Base-by-base conservation (phyloP, 768 basidiomycete genomes). In the Dacryopinax primogenitus region DNA sequence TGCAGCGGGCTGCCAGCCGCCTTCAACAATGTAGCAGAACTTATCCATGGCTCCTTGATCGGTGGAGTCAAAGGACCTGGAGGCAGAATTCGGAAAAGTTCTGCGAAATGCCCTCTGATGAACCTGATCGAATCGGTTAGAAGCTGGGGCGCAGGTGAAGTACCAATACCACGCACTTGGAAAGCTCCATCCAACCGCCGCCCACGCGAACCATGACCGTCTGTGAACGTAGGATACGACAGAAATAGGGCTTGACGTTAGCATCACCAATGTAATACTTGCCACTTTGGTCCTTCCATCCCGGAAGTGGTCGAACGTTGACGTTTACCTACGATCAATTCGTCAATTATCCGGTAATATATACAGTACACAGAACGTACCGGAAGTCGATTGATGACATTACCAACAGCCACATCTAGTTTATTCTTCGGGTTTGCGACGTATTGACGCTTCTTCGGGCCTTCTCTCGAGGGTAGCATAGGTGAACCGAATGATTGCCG, bases 141-240 rank as follows among this genome's bases (percentile, higher is more conserved):
- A n/a, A 63, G 47, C 35, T 28, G 58, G 51, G 58, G 34, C 61
- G 62, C 23, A 6, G 62, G 23, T 9, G 39, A 16, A 33, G 7
- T 12, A 51, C 28, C 44, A 37, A 30, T 36, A 28, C 79, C 86
- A n/a, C n/a, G 51, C 73, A 94, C 92, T 86, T 92, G 21, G 90
- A 91, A 63, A 97, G 76, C 74, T 95, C 92, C 64, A 84, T 78
- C 93, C 93, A 97, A 18, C 94, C 94, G 35, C 94, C 94, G 30
- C 93, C 93, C 15, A 96, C 91, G 66, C 93, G 84, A 45, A 97
- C 93, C 93, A 96, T 96, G 68, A 95, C 92, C 0, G 89, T 92
- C 70, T 92, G 88, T 1, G 88, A 92, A 12, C 92, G 85, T 30
- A 95, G 76, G 51, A 95, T 95, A 30, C 93, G 83, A 74, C 92